Conservation (phyloP, 2,329 filamentous ascomycete genomes). For the Claviceps purpurea region DNA sequence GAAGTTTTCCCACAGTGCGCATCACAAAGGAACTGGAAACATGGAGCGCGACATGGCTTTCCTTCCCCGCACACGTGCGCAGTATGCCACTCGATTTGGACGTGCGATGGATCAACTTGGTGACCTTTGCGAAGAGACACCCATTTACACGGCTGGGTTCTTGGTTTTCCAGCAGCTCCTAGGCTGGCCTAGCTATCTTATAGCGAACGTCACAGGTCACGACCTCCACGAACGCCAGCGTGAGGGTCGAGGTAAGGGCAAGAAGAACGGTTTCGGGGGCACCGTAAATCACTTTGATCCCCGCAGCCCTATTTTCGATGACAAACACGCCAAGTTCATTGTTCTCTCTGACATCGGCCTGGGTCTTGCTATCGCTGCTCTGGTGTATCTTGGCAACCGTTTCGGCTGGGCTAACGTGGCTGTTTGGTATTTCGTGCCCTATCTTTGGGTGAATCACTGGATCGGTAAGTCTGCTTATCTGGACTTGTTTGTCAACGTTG, state of each 20-base stretch:
- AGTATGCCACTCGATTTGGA: constrained; percentile 65
- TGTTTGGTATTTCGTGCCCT: constrained; percentile 92
- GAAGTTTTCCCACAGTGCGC: constrained; percentile 98
- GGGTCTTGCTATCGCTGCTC: constrained; percentile 42
- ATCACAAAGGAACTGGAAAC: constrained; percentile 97
- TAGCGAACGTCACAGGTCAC: constrained; percentile 91
- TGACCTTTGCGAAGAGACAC: constrained; percentile 91
- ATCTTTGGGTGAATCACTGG: constrained; percentile 99
- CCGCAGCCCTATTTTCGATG: constrained; percentile 77
- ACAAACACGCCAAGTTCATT: constrained; percentile 80
- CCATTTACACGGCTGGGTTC: constrained; percentile 62
- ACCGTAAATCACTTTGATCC: constrained; percentile 96
- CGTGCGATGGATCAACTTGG: constrained; percentile 65
- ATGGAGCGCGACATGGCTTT: constrained; percentile 99
- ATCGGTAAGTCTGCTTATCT: constrained; percentile 52
- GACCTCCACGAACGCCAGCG: constrained; percentile 82
- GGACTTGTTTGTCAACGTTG: not conserved
- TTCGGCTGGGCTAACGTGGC: constrained; percentile 79
- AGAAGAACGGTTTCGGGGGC: constrained; percentile 64
- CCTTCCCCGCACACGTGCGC: constrained; percentile 78
- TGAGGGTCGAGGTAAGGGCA: constrained; percentile 88
- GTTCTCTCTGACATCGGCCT: constrained; percentile 76
- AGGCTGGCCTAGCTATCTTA: constrained; percentile 86
- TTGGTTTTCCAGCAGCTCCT: constrained; percentile 76
- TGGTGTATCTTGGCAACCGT: constrained; percentile 57